A percentile compares a stretch with the other conserved stretches of the same genome.
These are phyloP conservation scores for Mortierella hygrophila DNA, from an alignment of 192 early-diverging fungal species.

Conservation along the genomic window DNA sequence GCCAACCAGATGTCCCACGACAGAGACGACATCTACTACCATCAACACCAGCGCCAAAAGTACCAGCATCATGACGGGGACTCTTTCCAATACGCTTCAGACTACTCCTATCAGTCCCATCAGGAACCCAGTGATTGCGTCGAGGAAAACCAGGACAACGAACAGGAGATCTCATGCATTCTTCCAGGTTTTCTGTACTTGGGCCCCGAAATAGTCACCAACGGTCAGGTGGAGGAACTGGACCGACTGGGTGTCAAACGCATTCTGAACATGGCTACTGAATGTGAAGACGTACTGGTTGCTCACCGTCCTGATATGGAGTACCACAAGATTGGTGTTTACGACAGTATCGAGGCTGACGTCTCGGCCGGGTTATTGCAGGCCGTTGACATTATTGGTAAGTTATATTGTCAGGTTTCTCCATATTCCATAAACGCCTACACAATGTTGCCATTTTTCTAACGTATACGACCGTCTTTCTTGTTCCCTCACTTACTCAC, in stretches of 20 bases:
- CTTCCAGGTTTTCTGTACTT: constrained; percentile 72
- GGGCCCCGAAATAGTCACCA: constrained; percentile 75
- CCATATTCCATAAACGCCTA: not conserved
- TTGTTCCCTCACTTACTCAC: constrained; percentile 7
- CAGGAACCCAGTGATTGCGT: not conserved
- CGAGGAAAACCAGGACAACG: constrained; percentile 21
- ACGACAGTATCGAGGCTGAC: constrained; percentile 78
- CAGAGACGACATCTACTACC: not conserved
- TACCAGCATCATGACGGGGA: not conserved
- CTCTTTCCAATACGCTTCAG: constrained; percentile 8
- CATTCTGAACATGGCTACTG: constrained; percentile 85
- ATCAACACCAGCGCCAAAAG: not conserved
- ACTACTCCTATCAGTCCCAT: not conserved
- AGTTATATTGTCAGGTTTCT: not conserved
- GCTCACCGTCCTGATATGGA: constrained; percentile 52
- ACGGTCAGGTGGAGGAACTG: constrained; percentile 67
- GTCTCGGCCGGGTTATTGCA: constrained; percentile 68
- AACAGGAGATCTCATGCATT: constrained; percentile 68
- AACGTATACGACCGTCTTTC: not conserved
- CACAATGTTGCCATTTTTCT: not conserved
- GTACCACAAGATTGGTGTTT: constrained; percentile 64
- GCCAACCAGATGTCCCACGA: not conserved
- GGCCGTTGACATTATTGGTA: constrained; percentile 80
- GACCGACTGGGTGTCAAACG: constrained; percentile 70
- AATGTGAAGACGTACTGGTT: constrained; percentile 69